Percentiles rank a stretch among this genome's conserved stretches.
phyloP scores from a whole-genome alignment of 495 filamentous ascomycete species.

The Bacidia rubella region DNA sequence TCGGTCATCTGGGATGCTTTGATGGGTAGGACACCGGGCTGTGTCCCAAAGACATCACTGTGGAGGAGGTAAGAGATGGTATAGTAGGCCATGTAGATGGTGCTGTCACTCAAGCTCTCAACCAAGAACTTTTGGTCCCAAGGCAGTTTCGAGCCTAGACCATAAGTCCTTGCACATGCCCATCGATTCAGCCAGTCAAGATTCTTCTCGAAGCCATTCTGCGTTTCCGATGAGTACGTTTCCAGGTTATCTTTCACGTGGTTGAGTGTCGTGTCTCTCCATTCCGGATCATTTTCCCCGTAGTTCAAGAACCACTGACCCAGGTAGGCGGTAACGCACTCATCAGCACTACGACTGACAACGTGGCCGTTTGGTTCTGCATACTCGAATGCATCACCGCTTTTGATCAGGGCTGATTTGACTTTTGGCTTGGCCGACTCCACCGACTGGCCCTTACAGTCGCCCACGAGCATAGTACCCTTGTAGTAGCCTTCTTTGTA shows the following conservation, averaged over 20 bases:
- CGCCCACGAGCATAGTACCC: constrained; percentile 78
- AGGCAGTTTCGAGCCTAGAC: constrained; percentile 87
- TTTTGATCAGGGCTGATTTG: constrained; percentile 60
- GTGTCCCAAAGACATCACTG: constrained; percentile 63
- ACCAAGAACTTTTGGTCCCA: constrained; percentile 88
- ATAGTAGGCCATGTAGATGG: constrained; percentile 96
- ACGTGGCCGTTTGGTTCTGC: constrained; percentile 86
- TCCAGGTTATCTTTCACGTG: constrained; percentile 66
- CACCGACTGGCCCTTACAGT: constrained; percentile 79
- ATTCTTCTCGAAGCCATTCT: constrained; percentile 70
- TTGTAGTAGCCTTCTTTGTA: constrained; percentile 99
- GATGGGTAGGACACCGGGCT: constrained; percentile 51
- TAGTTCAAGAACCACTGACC: constrained; percentile 98
- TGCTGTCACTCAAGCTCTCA: constrained; percentile 82
- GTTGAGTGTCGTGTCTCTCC: constrained; percentile 59
- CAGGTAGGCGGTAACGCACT: constrained; percentile 82
- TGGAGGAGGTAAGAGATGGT: constrained; percentile 84
- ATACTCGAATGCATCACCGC: constrained; percentile 75
- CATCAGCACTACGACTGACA: constrained; percentile 71
- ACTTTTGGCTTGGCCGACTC: constrained; percentile 79
- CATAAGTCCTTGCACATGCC: constrained; percentile 87
- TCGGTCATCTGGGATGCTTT: constrained; percentile 83
- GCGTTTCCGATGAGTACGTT: constrained; percentile 64
- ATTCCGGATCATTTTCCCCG: constrained; percentile 66
- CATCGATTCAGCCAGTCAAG: constrained; percentile 88